phyloP scores from a whole-genome alignment of 2,329 filamentous ascomycete species.

The Fusarium albosuccineum region DNA sequence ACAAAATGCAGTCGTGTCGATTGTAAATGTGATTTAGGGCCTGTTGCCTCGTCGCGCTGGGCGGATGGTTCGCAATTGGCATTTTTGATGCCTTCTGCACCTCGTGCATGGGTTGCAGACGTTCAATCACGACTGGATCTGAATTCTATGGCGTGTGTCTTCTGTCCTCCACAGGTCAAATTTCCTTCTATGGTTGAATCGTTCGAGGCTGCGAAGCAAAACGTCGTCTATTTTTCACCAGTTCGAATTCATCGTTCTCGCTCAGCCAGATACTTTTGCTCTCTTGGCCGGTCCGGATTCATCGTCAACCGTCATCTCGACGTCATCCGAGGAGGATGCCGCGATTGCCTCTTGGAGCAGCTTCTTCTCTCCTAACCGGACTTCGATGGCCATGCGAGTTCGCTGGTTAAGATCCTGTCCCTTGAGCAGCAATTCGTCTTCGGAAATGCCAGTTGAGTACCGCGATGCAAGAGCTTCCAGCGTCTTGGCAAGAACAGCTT shows the following conservation, averaged over 20 bases:
- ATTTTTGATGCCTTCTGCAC: conserved; percentile 32
- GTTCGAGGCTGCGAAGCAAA: neutral
- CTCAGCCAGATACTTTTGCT: conserved; percentile 43
- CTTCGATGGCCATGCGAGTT: conserved; percentile 72
- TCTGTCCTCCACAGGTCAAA: neutral
- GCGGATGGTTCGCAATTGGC: conserved; percentile 32
- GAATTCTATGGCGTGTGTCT: neutral
- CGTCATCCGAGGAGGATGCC: conserved; percentile 46
- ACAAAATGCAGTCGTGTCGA: conserved; percentile 6
- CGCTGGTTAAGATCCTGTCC: conserved; percentile 50
- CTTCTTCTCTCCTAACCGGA: conserved; percentile 79
- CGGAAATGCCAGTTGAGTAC: conserved; percentile 58
- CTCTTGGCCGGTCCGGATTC: conserved; percentile 48
- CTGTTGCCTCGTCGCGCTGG: conserved; percentile 30
- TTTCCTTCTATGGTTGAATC: neutral
- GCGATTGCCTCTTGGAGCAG: conserved; percentile 68
- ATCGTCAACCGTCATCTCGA: conserved; percentile 46
- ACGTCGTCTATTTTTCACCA: neutral
- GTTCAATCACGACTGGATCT: neutral
- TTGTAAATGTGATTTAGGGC: conserved; percentile 28
- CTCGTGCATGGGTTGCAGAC: conserved; percentile 35
- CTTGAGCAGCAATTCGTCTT: conserved; percentile 57
- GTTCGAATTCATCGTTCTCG: neutral
- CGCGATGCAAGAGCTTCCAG: conserved; percentile 55
- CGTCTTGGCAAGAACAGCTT: conserved; percentile 55